Conservation (phyloP, 768 basidiomycete species). For the Boletus pseudo-olivaceus region DNA sequence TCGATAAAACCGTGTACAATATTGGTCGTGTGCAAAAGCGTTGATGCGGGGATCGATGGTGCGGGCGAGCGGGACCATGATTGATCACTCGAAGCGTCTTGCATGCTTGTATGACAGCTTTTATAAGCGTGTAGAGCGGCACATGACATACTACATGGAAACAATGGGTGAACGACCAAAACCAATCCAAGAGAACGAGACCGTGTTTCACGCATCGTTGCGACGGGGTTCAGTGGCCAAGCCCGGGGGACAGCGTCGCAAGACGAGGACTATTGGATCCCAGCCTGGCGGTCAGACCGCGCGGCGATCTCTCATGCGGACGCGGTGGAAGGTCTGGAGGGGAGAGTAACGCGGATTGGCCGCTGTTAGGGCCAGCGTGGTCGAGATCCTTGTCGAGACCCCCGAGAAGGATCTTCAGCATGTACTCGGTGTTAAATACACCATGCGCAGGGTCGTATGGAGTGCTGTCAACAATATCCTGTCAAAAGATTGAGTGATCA, state of each 20-base stretch:
- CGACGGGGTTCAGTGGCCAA: slow-evolving; percentile 6
- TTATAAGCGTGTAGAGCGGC: not conserved
- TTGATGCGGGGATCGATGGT: too few relatives aligned
- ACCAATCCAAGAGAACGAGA: not conserved
- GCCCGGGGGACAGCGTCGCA: slow-evolving; percentile 1
- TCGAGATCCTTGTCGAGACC: slow-evolving; percentile 21
- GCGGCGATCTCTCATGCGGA: slow-evolving; percentile 11
- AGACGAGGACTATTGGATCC: slow-evolving; percentile 15
- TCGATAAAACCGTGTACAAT: too few relatives aligned
- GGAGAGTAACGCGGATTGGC: slow-evolving; percentile 7
- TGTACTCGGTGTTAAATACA: slow-evolving; percentile 33
- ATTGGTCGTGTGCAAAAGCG: too few relatives aligned
- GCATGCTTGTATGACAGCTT: not conserved
- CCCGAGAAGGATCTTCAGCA: slow-evolving; percentile 33
- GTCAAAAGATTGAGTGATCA: not conserved
- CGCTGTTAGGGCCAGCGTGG: slow-evolving; percentile 3
- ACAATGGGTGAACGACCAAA: not conserved
- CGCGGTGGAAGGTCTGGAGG: not conserved
- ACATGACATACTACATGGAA: not conserved
- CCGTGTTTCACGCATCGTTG: not conserved
- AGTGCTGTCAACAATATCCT: slow-evolving; percentile 49
- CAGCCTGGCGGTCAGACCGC: slow-evolving; percentile 6
- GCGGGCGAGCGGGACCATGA: not conserved
- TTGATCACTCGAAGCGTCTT: not conserved
- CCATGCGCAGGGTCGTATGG: slow-evolving; percentile 32